Conservation (phyloP, 2,329 filamentous ascomycete genomes). For the Neonectria coccinea region DNA sequence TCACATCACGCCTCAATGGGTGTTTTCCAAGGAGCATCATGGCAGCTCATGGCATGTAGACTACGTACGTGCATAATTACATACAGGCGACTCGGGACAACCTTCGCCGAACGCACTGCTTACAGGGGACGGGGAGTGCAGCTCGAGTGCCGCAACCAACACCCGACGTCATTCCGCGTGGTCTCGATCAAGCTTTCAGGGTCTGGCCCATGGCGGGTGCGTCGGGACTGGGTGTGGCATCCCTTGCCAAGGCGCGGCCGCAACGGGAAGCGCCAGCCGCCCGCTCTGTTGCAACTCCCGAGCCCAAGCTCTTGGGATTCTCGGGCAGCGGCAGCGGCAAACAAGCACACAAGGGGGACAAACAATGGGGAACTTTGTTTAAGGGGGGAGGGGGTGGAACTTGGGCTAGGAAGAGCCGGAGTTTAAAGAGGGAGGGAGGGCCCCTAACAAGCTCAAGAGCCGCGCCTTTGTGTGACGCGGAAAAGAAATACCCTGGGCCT, state of each 20-base stretch:
- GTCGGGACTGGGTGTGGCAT: not conserved
- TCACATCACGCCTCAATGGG: not conserved
- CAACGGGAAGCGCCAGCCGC: slow-evolving; percentile 36
- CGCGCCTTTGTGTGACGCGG: slow-evolving; percentile 26
- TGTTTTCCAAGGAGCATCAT: not conserved
- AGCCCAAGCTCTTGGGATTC: slow-evolving; percentile 35
- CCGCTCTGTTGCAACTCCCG: slow-evolving; percentile 14
- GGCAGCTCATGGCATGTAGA: not conserved
- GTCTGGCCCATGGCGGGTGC: not conserved
- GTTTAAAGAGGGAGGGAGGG: not conserved
- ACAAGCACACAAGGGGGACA: slow-evolving; percentile 3
- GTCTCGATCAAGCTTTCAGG: slow-evolving; percentile 20
- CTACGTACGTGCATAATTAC: too few species aligned
- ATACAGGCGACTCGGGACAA: not conserved
- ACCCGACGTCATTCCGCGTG: slow-evolving; percentile 23
- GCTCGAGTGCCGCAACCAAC: slow-evolving; percentile 9
- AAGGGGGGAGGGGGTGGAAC: not conserved
- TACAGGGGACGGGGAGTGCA: not conserved
- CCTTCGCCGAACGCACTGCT: not conserved
- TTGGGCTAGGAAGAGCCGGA: not conserved
- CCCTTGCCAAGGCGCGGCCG: slow-evolving; percentile 42
- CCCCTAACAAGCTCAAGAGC: not conserved
- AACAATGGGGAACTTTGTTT: too few species aligned
- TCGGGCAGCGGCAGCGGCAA: slow-evolving; percentile 18
- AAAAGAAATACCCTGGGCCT: not conserved